Percentiles rank a stretch among this genome's conserved stretches.
Conservation (phyloP, 2,329 filamentous ascomycete genomes). For the Davidsoniella virescens region DNA sequence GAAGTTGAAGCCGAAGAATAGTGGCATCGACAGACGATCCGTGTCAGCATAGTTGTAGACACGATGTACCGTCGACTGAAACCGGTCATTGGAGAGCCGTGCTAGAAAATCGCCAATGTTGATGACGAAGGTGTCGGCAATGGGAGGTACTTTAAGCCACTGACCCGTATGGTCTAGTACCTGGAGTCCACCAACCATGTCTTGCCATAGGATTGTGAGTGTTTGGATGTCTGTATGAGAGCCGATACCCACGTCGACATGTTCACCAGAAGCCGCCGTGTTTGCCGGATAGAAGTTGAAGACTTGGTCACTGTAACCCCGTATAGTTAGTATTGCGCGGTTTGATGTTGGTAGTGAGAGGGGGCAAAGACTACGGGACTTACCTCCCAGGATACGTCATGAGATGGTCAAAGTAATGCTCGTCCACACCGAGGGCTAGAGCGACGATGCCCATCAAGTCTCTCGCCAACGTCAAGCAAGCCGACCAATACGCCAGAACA, state of each 20-base stretch:
- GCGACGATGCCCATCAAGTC: constrained; percentile 36
- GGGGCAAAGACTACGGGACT: constrained; percentile 16
- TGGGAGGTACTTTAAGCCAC: constrained; percentile 17
- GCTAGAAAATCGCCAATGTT: constrained; percentile 18
- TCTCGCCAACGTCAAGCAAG: constrained; percentile 33
- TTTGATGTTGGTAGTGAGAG: constrained; percentile 18
- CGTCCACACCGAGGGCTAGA: constrained; percentile 34
- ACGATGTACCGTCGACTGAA: constrained; percentile 16
- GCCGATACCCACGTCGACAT: constrained; percentile 24
- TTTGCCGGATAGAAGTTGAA: constrained; percentile 29
- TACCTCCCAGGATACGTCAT: constrained; percentile 32
- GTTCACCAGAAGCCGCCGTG: constrained; percentile 18
- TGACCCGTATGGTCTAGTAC: constrained; percentile 16
- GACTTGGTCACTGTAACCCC: constrained; percentile 16
- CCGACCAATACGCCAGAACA: constrained; percentile 29
- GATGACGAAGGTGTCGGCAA: constrained; percentile 17
- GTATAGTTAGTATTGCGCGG: neutral
- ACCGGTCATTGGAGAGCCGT: constrained; percentile 17
- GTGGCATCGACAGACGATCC: constrained; percentile 37
- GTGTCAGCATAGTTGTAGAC: constrained; percentile 25
- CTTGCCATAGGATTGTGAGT: constrained; percentile 21
- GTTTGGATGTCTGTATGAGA: constrained; percentile 31
- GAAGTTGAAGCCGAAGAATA: constrained; percentile 39
- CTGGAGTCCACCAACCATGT: constrained; percentile 20
- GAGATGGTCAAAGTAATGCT: constrained; percentile 38